phyloP scores from a whole-genome alignment of 2,329 filamentous ascomycete species.

The Hymenoscyphus albidus region DNA sequence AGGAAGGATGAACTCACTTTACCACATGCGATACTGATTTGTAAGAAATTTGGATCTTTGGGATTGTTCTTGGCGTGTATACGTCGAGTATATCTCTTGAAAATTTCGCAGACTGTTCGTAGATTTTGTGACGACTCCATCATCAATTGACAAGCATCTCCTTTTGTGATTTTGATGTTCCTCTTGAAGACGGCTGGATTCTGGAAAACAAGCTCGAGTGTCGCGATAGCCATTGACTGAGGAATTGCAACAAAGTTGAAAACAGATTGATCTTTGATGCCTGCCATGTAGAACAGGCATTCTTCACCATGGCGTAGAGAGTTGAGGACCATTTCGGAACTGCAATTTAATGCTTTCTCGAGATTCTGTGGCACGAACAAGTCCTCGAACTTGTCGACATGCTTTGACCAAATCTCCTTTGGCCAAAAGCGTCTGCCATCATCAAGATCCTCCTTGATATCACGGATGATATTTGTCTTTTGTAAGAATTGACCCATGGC shows the following conservation, averaged over 20 bases:
- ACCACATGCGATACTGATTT: slow-evolving; percentile 86
- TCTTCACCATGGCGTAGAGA: slow-evolving; percentile 84
- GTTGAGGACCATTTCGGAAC: slow-evolving; percentile 91
- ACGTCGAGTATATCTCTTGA: slow-evolving; percentile 70
- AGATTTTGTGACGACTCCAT: slow-evolving; percentile 89
- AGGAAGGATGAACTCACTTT: slow-evolving; percentile 54
- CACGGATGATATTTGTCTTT: slow-evolving; percentile 98
- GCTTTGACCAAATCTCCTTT: slow-evolving; percentile 93
- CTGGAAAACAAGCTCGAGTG: slow-evolving; percentile 84
- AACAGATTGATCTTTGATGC: slow-evolving; percentile 89
- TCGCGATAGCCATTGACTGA: slow-evolving; percentile 96
- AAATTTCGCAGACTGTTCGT: slow-evolving; percentile 73
- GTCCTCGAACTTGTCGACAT: slow-evolving; percentile 85
- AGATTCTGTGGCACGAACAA: slow-evolving; percentile 79
- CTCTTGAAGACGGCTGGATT: slow-evolving; percentile 81
- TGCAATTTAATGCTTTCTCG: slow-evolving; percentile 75
- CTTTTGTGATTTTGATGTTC: slow-evolving; percentile 96
- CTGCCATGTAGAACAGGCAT: slow-evolving; percentile 96
- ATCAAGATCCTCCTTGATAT: slow-evolving; percentile 83
- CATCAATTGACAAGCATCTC: slow-evolving; percentile 89
- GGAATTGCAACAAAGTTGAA: slow-evolving; percentile 99
- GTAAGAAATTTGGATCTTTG: slow-evolving; percentile 84
- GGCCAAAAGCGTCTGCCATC: slow-evolving; percentile 93
- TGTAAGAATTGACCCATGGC: slow-evolving; percentile 98
- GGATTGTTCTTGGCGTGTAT: slow-evolving; percentile 95